A percentile compares a stretch with the other conserved stretches of the same genome.
Conservation (phyloP, 441 rosid genomes). For the Erodium trifolium region DNA sequence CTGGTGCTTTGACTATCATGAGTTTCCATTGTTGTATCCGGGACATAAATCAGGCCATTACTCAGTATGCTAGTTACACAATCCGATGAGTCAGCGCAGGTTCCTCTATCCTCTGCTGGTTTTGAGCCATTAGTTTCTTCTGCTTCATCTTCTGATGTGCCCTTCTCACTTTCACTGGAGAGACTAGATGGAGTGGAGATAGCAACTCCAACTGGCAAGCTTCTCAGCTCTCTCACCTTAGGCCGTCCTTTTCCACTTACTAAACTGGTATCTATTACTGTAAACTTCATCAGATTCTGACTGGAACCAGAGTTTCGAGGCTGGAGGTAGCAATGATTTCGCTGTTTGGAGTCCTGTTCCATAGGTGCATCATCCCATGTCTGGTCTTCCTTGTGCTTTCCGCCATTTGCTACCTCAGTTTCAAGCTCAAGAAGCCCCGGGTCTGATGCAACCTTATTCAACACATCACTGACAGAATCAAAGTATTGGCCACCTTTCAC, state of each 20-base stretch:
- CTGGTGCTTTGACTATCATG: slow-evolving; percentile 22
- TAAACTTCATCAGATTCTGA: slow-evolving; percentile 35
- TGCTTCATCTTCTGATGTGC: slow-evolving; percentile 28
- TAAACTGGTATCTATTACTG: slow-evolving; percentile 59
- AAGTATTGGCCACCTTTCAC: slow-evolving; percentile 69
- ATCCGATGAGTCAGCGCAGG: slow-evolving; percentile 28
- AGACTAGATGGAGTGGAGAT: slow-evolving; percentile 26
- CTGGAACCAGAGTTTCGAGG: slow-evolving; percentile 37
- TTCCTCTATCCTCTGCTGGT: slow-evolving; percentile 23
- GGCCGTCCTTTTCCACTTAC: slow-evolving; percentile 25
- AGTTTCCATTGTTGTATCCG: slow-evolving; percentile 26
- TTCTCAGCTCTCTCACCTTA: slow-evolving; percentile 43
- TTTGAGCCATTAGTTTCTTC: slow-evolving; percentile 31
- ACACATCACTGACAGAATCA: slow-evolving; percentile 70
- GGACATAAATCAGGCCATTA: slow-evolving; percentile 20
- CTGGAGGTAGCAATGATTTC: slow-evolving; percentile 42
- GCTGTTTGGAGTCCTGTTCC: slow-evolving; percentile 27
- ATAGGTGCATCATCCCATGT: slow-evolving; percentile 21
- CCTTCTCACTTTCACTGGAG: slow-evolving; percentile 38
- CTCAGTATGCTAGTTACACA: slow-evolving; percentile 26
- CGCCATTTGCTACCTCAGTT: slow-evolving; percentile 24
- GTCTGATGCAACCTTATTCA: slow-evolving; percentile 59
- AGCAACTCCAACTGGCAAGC: slow-evolving; percentile 40
- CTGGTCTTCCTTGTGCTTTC: slow-evolving; percentile 27
- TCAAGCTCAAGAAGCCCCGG: slow-evolving; percentile 66